A percentile compares a stretch with the other conserved stretches of the same genome.
Conservation (phyloP, 768 basidiomycete genomes). For the Hygrophorus russula region DNA sequence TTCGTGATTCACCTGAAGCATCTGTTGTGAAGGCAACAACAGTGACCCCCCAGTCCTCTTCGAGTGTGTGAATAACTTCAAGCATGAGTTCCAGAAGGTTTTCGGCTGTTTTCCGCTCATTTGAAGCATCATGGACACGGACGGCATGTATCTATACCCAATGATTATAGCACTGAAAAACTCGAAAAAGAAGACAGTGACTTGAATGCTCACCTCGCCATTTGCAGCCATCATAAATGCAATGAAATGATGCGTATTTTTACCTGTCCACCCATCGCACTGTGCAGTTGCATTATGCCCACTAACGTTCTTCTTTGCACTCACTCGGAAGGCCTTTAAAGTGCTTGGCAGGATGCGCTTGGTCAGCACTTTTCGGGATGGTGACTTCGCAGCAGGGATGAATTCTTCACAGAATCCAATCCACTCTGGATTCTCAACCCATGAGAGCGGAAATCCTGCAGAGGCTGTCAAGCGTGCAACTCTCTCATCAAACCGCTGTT, state of each 20-base stretch:
- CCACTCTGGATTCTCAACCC: constrained; percentile 14
- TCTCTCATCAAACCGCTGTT: no score
- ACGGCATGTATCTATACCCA: constrained; percentile 15
- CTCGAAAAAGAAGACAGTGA: neutral
- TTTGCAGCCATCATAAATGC: constrained; percentile 20
- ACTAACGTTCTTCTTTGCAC: neutral
- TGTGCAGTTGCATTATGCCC: constrained; percentile 18
- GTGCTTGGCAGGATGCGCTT: constrained; percentile 7
- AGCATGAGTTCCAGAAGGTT: constrained; percentile 16
- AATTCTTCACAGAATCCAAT: constrained; percentile 11
- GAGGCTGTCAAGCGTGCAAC: constrained; percentile 10
- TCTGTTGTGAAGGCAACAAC: constrained; percentile 20
- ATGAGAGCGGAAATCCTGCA: constrained; percentile 11
- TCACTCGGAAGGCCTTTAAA: neutral
- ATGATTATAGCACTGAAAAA: constrained; percentile 4
- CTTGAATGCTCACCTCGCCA: constrained; percentile 12
- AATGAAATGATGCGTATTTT: constrained; percentile 19
- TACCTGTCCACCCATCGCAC: constrained; percentile 25
- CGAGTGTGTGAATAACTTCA: constrained; percentile 9
- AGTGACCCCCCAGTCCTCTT: constrained; percentile 13
- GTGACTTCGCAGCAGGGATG: neutral
- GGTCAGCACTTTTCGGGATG: constrained; percentile 6
- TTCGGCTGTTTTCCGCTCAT: constrained; percentile 20
- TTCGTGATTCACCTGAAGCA: constrained; percentile 22
- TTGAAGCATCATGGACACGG: constrained; percentile 19